Base-by-base conservation (phyloP, 345 rosid species). In the Populus deltoides region DNA sequence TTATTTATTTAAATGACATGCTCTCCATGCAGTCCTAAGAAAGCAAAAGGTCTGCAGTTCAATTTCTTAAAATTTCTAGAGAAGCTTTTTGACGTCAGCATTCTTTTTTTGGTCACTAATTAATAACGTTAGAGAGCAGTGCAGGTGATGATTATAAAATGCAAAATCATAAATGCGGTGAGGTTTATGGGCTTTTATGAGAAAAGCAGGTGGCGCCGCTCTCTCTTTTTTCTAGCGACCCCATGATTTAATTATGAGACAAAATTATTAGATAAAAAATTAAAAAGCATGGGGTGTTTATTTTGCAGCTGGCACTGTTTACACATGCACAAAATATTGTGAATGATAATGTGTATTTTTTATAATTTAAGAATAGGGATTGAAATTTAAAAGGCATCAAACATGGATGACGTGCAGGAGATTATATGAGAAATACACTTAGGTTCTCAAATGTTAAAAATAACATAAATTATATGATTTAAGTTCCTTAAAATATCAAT, bases 11-110 rank as follows among this genome's bases (percentile, higher is more conserved):
- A 10, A 41, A 41, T 10, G 45, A 41, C 45, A 41, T 11, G 45
- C 43, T 2, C 11, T 41, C 1, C 63, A 59, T 24, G 63, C 63
- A 24, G 35, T 6, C 15, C 15, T 15, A 22, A 11, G 75, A 75
- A 59, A 61, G 80, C 51, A 69, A 73, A 70, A 79, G 81, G 55
- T 38, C 51, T 72, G 47, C 73, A 67, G 39, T 81, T 66, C 24
- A 31, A 71, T 39, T 66, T 77, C 81, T 73, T 36, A 22, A 75
- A 53, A 45, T 35, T 29, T 70, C 39, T 68, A 22, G 70, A 36
- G 39, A 45, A 39, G 41, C 75, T 31, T 71, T 73, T 62, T 31
- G 13, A 35, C 35, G 8, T 22, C 69, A 70, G 33, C 15, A 5
- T 16, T 35, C 10, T 51, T 29, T 51, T 8, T 71, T 18, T 4